Evolutionary conservation across 805 yeast species (phyloP), one percentile per base, ranked within the genome.

Genomic region (Metschnikowia vanudenii): DNA sequence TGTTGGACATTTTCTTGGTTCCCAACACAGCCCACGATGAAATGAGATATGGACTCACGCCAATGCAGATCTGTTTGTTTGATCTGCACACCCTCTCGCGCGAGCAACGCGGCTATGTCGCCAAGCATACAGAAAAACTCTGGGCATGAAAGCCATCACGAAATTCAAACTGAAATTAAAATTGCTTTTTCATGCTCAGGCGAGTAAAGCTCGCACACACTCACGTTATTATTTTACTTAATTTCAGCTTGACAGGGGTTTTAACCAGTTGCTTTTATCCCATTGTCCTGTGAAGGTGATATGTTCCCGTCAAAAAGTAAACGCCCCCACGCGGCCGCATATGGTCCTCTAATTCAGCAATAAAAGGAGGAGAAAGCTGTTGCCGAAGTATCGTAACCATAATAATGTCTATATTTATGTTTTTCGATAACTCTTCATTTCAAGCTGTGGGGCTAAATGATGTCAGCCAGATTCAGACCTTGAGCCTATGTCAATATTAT

Each of bases 71-170:
- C 45, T 41, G 36, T 32, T 32, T 32, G 18, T 9, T 16, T 16
- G 12, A 16, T 20, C 35, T 32, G 35, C 35, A 16, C 12, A 16
- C 18, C 9, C 34, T 6, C n/a, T 9, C 19, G 17, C 35, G 35
- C 35, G 18, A n/a, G 35, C 40, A 26, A 18, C 35, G 46, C 37
- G 46, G 46, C 46, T 37, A 19, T 43, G 46, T 30, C 19, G 46
- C 46, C 46, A 43, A 43, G 46, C 37, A 42, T 36, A 35, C 35
- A 6, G 31, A 32, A 32, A 32, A 32, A 12, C 19, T 32, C 31
- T 29, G 31, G 31, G 31, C 31, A 29, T n/a, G 12, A 16, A 12
- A 14, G 17, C 19, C 14, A 14, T 16, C 17, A 32, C 19, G 35
- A 18, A 32, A 32, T 32, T 20, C 24, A 24, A 35, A 32, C 11